A percentile compares a stretch with the other conserved stretches of the same genome.
phyloP scores from a whole-genome alignment of 2,329 filamentous ascomycete genomes.

The Alternaria brassicicola region DNA sequence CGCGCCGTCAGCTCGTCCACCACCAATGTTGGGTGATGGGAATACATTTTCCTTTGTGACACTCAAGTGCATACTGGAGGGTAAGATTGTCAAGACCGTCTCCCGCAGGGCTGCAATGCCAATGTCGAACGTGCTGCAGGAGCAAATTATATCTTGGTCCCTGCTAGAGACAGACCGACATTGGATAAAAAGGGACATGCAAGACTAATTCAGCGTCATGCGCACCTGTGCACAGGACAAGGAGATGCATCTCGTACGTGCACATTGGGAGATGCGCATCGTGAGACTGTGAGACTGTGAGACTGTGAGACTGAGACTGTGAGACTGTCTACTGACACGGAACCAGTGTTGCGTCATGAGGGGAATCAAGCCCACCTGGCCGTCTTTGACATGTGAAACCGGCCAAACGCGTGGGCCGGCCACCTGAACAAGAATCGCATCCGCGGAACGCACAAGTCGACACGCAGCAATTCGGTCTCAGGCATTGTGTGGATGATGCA shows the following conservation, averaged over 20 bases:
- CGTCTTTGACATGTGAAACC: conserved; percentile 25
- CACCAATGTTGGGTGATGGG: neutral
- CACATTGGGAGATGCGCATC: neutral
- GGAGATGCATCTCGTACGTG: neutral
- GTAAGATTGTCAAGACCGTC: neutral
- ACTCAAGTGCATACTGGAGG: neutral
- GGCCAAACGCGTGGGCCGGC: conserved; percentile 1
- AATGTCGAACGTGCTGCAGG: neutral
- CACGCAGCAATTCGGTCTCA: conserved; percentile 1
- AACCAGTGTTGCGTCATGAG: conserved; percentile 19
- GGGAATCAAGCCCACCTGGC: conserved; percentile 3
- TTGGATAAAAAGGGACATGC: neutral
- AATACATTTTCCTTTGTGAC: neutral
- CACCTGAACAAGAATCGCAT: neutral
- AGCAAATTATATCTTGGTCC: neutral
- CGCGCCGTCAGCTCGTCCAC: neutral
- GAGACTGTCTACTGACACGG: neutral
- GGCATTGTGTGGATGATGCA: neutral
- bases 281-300: neutral
- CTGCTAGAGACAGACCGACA: neutral
- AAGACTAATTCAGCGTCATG: neutral
- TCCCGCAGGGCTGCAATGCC: neutral
- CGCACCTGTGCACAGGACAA: neutral
- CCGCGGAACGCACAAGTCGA: neutral
- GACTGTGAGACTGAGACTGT: too few relatives aligned